Evolutionary conservation across 2,329 filamentous ascomycete species (phyloP).

Genomic region (Sporothrix brunneoviolacea): DNA sequence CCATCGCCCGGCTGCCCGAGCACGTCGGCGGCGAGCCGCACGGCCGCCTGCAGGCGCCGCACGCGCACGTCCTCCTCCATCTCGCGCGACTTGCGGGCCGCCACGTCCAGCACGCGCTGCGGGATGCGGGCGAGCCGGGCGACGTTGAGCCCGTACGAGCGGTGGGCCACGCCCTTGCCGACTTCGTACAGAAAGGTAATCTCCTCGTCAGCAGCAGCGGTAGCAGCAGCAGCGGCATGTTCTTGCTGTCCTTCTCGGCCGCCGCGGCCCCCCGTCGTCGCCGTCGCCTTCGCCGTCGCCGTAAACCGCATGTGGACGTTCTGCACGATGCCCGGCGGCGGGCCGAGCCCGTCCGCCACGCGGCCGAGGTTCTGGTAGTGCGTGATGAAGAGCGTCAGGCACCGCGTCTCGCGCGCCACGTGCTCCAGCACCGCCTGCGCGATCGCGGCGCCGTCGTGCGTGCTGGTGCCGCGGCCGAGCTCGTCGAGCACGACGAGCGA

Average conservation of each 20-base stretch:
- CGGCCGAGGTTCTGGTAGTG: conserved; percentile 84
- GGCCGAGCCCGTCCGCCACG: conserved; percentile 62
- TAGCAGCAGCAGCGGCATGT: no score
- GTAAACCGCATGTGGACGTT: conserved; percentile 96
- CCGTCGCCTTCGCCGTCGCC: conserved; percentile 6
- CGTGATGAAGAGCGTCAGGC: conserved; percentile 90
- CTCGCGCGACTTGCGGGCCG: conserved; percentile 69
- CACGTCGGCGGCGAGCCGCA: conserved; percentile 36
- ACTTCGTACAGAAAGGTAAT: conserved; percentile 95
- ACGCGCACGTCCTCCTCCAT: conserved; percentile 67
- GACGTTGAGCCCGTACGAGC: conserved; percentile 92
- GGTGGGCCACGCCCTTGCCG: conserved; percentile 81
- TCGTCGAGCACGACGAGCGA: conserved; percentile 91
- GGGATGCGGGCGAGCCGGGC: conserved; percentile 80
- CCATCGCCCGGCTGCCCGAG: no score
- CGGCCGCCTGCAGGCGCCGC: conserved; percentile 51
- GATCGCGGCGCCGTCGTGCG: conserved; percentile 93
- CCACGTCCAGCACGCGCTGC: conserved; percentile 67
- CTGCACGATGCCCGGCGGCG: conserved; percentile 48
- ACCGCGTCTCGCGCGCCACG: conserved; percentile 65
- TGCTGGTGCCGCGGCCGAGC: conserved; percentile 85
- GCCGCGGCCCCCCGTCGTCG: conserved; percentile 2
- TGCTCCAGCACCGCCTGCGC: conserved; percentile 85
- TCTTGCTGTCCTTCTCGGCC: no score
- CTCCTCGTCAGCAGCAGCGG: conserved; percentile 39